These are phyloP conservation scores for Phialocephala subalpina DNA, from an alignment of 2,329 filamentous ascomycete species.

Conservation along the genomic window DNA sequence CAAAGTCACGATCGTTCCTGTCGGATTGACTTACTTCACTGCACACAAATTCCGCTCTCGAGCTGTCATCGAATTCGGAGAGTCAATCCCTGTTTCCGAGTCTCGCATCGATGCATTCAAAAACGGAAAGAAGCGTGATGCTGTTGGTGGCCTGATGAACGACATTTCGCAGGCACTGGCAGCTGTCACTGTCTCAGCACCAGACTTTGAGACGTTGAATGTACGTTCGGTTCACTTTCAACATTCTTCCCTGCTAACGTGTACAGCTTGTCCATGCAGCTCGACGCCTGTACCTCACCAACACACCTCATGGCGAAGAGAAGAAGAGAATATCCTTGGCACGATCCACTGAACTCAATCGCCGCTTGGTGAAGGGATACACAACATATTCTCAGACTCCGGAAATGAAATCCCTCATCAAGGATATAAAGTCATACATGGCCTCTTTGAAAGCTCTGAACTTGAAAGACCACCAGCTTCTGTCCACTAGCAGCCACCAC, in stretches of 20 bases:
- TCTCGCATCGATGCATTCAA: conserved; percentile 88
- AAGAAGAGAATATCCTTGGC: conserved; percentile 79
- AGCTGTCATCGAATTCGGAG: conserved; percentile 93
- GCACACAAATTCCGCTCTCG: conserved; percentile 96
- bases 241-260: conserved; percentile 35
- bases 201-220: conserved; percentile 91
- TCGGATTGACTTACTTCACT: conserved; percentile 99
- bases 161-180: conserved; percentile 84
- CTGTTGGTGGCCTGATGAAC: conserved; percentile 83
- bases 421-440: conserved; percentile 84
- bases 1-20: conserved; percentile 88
- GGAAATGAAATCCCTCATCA: conserved; percentile 77
- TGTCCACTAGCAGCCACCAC: conserved; percentile 61
- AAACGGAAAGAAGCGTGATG: conserved; percentile 80
- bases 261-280: conserved; percentile 77
- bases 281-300: conserved; percentile 66
- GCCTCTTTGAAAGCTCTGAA: conserved; percentile 82
- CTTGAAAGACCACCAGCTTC: conserved; percentile 89
- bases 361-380: conserved; percentile 88
- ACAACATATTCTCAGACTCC: conserved; percentile 89
- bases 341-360: conserved; percentile 91
- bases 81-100: conserved; percentile 81
- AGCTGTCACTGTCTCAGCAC: conserved; percentile 90
- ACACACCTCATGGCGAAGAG: conserved; percentile 65
- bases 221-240: conserved; percentile 51